Conservation (phyloP, 768 basidiomycete species). For the Lactifluus echinatus region DNA sequence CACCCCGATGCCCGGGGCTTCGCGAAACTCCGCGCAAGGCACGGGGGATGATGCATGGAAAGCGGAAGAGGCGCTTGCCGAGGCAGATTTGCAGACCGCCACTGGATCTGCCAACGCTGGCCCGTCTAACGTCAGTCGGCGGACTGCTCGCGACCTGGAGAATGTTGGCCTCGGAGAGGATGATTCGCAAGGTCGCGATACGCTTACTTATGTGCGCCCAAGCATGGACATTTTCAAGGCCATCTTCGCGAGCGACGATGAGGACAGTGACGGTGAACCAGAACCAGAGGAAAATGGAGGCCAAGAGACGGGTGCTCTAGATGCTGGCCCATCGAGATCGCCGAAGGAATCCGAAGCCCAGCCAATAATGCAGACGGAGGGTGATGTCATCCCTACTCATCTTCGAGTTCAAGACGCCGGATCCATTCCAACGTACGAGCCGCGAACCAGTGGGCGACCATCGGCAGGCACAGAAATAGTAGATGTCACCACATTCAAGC, state of each 20-base stretch:
- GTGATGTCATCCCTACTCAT: constrained; percentile 7
- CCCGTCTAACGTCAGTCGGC: neutral
- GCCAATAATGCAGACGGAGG: neutral
- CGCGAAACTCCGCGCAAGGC: neutral
- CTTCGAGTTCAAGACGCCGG: constrained; percentile 9
- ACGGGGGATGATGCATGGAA: constrained; percentile 4
- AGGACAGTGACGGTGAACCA: constrained; percentile 70
- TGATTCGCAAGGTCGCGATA: constrained; percentile 80
- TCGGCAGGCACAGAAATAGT: constrained; percentile 23
- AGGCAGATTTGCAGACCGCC: constrained; percentile 13
- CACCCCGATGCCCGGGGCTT: constrained; percentile 19
- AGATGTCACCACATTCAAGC: constrained; percentile 74
- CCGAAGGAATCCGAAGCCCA: neutral
- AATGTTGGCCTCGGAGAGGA: constrained; percentile 92
- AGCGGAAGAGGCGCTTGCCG: constrained; percentile 19
- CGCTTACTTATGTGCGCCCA: constrained; percentile 80
- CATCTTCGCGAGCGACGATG: constrained; percentile 93
- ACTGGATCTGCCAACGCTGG: neutral
- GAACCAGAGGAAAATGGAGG: constrained; percentile 38
- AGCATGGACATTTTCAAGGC: constrained; percentile 94
- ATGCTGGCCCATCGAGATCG: neutral
- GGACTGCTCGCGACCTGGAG: constrained; percentile 43
- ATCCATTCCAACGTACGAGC: constrained; percentile 10
- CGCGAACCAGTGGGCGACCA: neutral
- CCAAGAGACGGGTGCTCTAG: constrained; percentile 1